Percentiles rank a stretch among this genome's conserved stretches.
Conservation (phyloP, 495 filamentous ascomycete species). For the Aspergillus affinis region DNA sequence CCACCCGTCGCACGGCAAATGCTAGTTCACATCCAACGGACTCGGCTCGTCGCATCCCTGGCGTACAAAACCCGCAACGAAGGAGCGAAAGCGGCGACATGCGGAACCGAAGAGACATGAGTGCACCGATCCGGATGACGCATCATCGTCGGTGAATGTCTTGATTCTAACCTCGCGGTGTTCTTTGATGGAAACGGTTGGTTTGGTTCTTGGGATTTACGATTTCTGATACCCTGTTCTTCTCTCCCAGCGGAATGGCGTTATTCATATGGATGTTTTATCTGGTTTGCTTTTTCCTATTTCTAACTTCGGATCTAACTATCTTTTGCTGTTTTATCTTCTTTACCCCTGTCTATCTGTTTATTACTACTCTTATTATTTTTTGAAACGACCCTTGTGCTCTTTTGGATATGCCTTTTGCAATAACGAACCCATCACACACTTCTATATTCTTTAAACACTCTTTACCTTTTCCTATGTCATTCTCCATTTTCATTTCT, state of each 20-base stretch:
- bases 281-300: neutral
- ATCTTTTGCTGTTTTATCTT: neutral
- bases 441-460: neutral
- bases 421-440: neutral
- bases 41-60: slow-evolving; percentile 38
- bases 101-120: slow-evolving; percentile 38
- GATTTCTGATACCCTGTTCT: slow-evolving; percentile 22
- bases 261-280: slow-evolving; percentile 5
- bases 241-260: slow-evolving; percentile 20
- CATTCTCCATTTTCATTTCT: neutral
- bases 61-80: slow-evolving; percentile 28
- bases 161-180: neutral
- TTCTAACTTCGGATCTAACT: neutral
- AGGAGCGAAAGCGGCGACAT: slow-evolving; percentile 28
- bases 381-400: neutral
- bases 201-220: neutral
- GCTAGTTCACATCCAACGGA: slow-evolving; percentile 28
- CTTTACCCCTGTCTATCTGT: neutral
- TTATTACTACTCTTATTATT: neutral
- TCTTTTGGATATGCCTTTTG: neutral
- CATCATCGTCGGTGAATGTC: slow-evolving; percentile 30
- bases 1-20: slow-evolving; percentile 26
- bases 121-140: slow-evolving; percentile 41
- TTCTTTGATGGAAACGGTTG: neutral
- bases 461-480: neutral